phyloP scores from a whole-genome alignment of 2,329 filamentous ascomycete species.

The Aureobasidium sp. region DNA sequence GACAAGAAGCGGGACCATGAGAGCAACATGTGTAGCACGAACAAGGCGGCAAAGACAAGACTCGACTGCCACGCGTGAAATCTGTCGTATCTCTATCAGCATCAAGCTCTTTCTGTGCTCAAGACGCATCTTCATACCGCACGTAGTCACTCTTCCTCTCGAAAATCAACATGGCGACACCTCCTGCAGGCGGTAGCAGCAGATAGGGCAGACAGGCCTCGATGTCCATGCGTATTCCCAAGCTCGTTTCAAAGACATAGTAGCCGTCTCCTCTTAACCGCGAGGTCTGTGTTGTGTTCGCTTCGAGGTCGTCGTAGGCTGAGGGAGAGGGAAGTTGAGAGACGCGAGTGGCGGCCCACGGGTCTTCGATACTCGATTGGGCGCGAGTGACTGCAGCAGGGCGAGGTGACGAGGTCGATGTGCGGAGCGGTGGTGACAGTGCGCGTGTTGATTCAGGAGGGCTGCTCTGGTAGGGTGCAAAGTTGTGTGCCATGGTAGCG shows the following conservation, averaged over 20 bases:
- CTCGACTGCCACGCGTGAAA: conserved; percentile 88
- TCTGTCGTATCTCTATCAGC: conserved; percentile 36
- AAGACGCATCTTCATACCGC: conserved; percentile 46
- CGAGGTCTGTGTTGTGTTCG: conserved; percentile 21
- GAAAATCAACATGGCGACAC: conserved; percentile 72
- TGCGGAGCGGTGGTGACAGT: conserved; percentile 61
- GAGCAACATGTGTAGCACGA: conserved; percentile 77
- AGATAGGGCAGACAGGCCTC: conserved; percentile 89
- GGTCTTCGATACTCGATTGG: conserved; percentile 30
- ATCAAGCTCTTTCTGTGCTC: not conserved
- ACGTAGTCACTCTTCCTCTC: conserved; percentile 98
- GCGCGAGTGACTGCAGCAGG: conserved; percentile 43
- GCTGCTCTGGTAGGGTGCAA: conserved; percentile 92
- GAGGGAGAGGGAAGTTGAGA: conserved; percentile 34
- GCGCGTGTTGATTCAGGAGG: conserved; percentile 78
- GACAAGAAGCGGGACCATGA: conserved; percentile 77
- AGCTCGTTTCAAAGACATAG: conserved; percentile 71
- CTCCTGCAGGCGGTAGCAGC: conserved; percentile 74
- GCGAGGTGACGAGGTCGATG: conserved; percentile 42
- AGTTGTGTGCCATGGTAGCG: conserved; percentile 33
- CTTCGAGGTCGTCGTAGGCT: conserved; percentile 26
- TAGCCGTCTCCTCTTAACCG: conserved; percentile 50
- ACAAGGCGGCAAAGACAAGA: conserved; percentile 34
- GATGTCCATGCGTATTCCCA: conserved; percentile 79
- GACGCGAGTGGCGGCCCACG: conserved; percentile 35